phyloP scores from a whole-genome alignment of 106 monocot genomes.

The Phalaenopsis aphrodite region DNA sequence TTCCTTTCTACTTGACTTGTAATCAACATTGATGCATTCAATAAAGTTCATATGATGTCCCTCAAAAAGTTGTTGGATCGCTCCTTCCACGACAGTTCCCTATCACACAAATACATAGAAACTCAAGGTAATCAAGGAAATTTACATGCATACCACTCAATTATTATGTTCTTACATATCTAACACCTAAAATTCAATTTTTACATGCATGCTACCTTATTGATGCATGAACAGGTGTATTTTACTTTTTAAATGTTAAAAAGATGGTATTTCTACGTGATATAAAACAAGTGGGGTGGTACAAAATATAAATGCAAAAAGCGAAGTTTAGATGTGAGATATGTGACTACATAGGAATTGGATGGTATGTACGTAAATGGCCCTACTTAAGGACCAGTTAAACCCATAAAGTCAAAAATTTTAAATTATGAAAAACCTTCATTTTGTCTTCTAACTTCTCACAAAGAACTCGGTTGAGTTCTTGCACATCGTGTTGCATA shows the following conservation, averaged over 20 bases:
- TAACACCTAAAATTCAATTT: too few relatives aligned
- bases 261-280: too few relatives aligned
- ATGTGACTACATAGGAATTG: too few relatives aligned
- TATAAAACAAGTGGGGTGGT: too few relatives aligned
- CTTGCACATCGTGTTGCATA: constrained; percentile 85
- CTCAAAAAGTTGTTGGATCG: constrained; percentile 77
- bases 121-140: neutral
- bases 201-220: too few relatives aligned
- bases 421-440: constrained; percentile 42
- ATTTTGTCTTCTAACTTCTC: constrained; percentile 88
- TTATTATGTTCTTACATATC: too few relatives aligned
- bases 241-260: too few relatives aligned
- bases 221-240: too few relatives aligned
- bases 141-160: too few relatives aligned
- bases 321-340: too few relatives aligned
- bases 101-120: constrained; percentile 12
- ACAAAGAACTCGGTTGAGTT: constrained; percentile 76
- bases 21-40: constrained; percentile 79
- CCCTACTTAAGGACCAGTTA: neutral
- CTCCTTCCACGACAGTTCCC: constrained; percentile 75
- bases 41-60: constrained; percentile 86
- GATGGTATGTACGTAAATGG: too few relatives aligned
- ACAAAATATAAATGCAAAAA: too few relatives aligned
- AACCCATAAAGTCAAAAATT: neutral
- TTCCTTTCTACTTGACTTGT: constrained; percentile 67